phyloP scores from a whole-genome alignment of 1,139 yeast species.

The Debaryomycetaceae sp. region DNA sequence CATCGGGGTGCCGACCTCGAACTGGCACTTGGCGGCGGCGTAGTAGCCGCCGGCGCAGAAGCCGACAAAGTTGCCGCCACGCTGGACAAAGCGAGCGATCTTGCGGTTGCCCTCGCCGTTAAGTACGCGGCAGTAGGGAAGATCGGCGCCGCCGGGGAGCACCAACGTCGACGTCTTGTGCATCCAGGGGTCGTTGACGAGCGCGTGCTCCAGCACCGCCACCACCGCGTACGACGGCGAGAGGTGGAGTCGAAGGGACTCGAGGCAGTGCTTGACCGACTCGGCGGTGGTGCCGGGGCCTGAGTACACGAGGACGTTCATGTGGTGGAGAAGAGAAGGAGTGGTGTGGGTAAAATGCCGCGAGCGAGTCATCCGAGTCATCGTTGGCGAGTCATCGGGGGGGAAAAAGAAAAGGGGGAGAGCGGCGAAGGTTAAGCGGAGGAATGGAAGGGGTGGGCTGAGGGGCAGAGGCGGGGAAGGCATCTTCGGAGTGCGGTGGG shows the following conservation, averaged over 20 bases:
- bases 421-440: background rate
- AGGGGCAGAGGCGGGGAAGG: background rate
- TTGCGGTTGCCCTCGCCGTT: conserved; percentile 64
- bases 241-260: conserved; percentile 66
- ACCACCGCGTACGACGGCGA: conserved; percentile 88
- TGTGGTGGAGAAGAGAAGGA: too few relatives aligned
- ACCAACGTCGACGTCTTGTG: conserved; percentile 74
- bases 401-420: too few relatives aligned
- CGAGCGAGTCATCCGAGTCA: too few relatives aligned
- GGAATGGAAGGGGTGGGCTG: background rate
- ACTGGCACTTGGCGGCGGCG: conserved; percentile 72
- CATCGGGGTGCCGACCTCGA: conserved; percentile 70
- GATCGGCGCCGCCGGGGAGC: conserved; percentile 95
- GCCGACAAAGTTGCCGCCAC: conserved; percentile 82
- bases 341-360: too few relatives aligned
- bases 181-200: conserved; percentile 85
- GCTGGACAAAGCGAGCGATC: conserved; percentile 61
- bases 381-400: too few relatives aligned
- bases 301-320: conserved; percentile 80
- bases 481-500: background rate
- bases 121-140: conserved; percentile 70
- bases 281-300: conserved; percentile 88
- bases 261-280: conserved; percentile 78
- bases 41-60: conserved; percentile 97
- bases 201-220: conserved; percentile 57